Conservation (phyloP, 306 rosid species). For the Styphnolobium japonicum region DNA sequence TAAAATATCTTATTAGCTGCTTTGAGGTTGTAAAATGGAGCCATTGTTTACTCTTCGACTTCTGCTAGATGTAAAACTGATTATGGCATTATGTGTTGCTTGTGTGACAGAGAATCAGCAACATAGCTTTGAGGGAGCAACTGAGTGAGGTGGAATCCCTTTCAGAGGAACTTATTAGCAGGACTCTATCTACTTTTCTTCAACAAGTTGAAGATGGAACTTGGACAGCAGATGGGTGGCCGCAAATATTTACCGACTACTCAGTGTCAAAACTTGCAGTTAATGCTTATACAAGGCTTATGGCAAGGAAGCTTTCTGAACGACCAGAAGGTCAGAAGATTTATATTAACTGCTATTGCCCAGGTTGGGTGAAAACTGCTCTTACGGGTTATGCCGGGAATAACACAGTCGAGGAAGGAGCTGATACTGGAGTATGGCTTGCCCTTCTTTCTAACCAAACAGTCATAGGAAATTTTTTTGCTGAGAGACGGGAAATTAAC, state of each 20-base stretch:
- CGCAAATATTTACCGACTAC: conserved; percentile 57
- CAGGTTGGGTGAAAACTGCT: conserved; percentile 70
- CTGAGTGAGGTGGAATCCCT: conserved; percentile 40
- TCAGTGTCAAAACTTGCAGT: conserved; percentile 61
- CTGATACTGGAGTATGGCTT: conserved; percentile 73
- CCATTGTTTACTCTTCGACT: too few relatives aligned
- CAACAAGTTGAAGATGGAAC: conserved; percentile 59
- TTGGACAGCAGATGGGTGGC: conserved; percentile 64
- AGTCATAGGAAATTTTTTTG: conserved; percentile 51
- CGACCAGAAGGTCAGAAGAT: conserved; percentile 54
- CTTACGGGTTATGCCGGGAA: conserved; percentile 64
- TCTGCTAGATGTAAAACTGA: too few relatives aligned
- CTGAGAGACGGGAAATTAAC: conserved; percentile 60
- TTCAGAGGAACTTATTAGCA: conserved; percentile 46
- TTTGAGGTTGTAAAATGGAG: too few relatives aligned
- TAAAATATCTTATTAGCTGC: too few relatives aligned
- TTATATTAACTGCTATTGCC: conserved; percentile 61
- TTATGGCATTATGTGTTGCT: too few relatives aligned
- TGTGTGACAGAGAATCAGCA: conserved; percentile 50
- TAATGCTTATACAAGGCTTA: conserved; percentile 49
- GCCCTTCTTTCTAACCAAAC: conserved; percentile 62
- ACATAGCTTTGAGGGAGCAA: conserved; percentile 43
- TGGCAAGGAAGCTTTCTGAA: conserved; percentile 43
- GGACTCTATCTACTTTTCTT: conserved; percentile 36
- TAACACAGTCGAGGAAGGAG: conserved; percentile 57